A percentile compares a stretch with the other conserved stretches of the same genome.
Conservation (phyloP, 1,284 basidiomycete species). For the Leccinum fallax region DNA sequence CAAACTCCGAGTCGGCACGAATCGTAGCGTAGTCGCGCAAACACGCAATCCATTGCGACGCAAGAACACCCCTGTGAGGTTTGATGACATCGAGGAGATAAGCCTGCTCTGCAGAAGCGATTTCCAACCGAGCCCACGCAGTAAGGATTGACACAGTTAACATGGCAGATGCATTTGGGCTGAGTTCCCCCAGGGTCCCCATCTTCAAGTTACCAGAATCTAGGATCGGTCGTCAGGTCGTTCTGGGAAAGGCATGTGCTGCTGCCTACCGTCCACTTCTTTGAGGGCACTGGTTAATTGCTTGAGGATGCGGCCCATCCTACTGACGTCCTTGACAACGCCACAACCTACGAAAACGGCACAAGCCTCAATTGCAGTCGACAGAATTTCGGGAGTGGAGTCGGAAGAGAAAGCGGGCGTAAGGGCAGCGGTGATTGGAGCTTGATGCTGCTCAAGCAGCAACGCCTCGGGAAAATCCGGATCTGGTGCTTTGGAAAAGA, state of each 20-base stretch:
- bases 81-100: slow-evolving; percentile 86
- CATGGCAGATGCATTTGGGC: slow-evolving; percentile 95
- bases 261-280: slow-evolving; percentile 73
- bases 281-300: slow-evolving; percentile 88
- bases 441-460: slow-evolving; percentile 97
- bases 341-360: slow-evolving; percentile 96
- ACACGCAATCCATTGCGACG: slow-evolving; percentile 86
- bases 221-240: slow-evolving; percentile 36
- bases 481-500: slow-evolving; percentile 86
- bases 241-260: not conserved
- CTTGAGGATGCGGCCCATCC: slow-evolving; percentile 95
- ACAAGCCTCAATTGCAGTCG: slow-evolving; percentile 91
- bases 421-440: slow-evolving; percentile 97
- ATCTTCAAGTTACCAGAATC: slow-evolving; percentile 84
- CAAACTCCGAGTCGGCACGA: slow-evolving; percentile 84
- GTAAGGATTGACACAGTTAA: slow-evolving; percentile 90
- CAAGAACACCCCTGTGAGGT: slow-evolving; percentile 77
- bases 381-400: slow-evolving; percentile 93
- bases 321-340: slow-evolving; percentile 86
- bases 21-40: slow-evolving; percentile 93
- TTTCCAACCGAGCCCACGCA: slow-evolving; percentile 94
- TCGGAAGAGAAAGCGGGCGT: slow-evolving; percentile 96
- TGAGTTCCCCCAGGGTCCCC: slow-evolving; percentile 86
- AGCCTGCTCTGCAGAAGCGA: slow-evolving; percentile 72
- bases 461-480: slow-evolving; percentile 91